phyloP scores from a whole-genome alignment of 306 rosid genomes.

The Trifolium fragiferum region DNA sequence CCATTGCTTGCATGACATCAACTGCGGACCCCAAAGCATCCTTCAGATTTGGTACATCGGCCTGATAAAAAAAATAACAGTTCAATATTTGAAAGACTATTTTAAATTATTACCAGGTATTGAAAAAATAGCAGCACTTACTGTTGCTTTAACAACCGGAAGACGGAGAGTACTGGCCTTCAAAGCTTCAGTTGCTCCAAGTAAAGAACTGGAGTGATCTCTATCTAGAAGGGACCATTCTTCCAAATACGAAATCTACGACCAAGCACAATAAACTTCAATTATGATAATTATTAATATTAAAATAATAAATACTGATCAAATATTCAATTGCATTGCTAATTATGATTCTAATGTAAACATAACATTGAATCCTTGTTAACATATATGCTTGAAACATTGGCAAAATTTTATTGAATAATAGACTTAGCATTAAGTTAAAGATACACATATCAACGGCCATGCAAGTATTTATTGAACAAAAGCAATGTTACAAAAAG shows the following conservation, averaged over 20 bases:
- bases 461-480: slow-evolving; percentile 20
- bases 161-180: slow-evolving; percentile 98
- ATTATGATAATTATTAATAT: slow-evolving; percentile 18
- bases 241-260: slow-evolving; percentile 83
- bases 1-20: slow-evolving; percentile 96
- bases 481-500: slow-evolving; percentile 14
- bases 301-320: slow-evolving; percentile 23
- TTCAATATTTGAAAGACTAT: slow-evolving; percentile 27
- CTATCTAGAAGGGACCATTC: slow-evolving; percentile 91
- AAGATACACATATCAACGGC: slow-evolving; percentile 17
- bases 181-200: slow-evolving; percentile 98
- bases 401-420: slow-evolving; percentile 16
- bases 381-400: slow-evolving; percentile 28
- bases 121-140: slow-evolving; percentile 47
- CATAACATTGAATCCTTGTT: slow-evolving; percentile 14
- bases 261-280: slow-evolving; percentile 49
- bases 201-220: slow-evolving; percentile 90
- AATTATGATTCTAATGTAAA: slow-evolving; percentile 24
- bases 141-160: slow-evolving; percentile 86
- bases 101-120: slow-evolving; percentile 3
- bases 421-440: slow-evolving; percentile 9
- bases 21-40: slow-evolving; percentile 96
- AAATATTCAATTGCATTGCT: slow-evolving; percentile 12
- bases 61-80: slow-evolving; percentile 56
- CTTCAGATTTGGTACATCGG: slow-evolving; percentile 85